Conservation (phyloP, 495 filamentous ascomycete species). For the Platismatia glauca region DNA sequence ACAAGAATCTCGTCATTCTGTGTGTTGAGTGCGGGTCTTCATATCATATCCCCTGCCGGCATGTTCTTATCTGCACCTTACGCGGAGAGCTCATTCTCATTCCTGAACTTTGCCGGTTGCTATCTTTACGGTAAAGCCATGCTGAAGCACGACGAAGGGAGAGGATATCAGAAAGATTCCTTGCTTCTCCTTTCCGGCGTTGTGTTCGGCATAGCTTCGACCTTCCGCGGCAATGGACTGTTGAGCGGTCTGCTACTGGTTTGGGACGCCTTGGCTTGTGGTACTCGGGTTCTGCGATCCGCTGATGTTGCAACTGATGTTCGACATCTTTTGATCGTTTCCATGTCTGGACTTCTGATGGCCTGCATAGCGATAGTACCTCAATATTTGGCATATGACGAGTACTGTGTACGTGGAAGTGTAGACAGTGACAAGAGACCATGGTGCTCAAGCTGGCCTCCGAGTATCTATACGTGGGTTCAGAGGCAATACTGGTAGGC, state of each 20-base stretch:
- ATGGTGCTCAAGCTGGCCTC: slow-evolving; percentile 65
- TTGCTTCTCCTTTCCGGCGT: slow-evolving; percentile 50
- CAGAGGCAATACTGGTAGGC: slow-evolving; percentile 82
- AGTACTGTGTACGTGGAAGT: slow-evolving; percentile 49
- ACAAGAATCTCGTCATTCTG: slow-evolving; percentile 37
- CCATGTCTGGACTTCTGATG: slow-evolving; percentile 57
- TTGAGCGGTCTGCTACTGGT: slow-evolving; percentile 70
- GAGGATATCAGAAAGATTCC: slow-evolving; percentile 31
- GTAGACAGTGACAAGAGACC: slow-evolving; percentile 36
- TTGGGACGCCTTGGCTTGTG: slow-evolving; percentile 41
- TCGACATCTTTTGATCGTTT: slow-evolving; percentile 28
- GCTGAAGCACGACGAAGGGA: slow-evolving; percentile 26
- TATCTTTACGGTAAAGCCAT: slow-evolving; percentile 58
- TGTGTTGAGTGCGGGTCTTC: slow-evolving; percentile 59
- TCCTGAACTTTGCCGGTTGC: slow-evolving; percentile 66
- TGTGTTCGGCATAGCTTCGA: slow-evolving; percentile 63
- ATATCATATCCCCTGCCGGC: slow-evolving; percentile 79
- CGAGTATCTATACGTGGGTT: slow-evolving; percentile 87
- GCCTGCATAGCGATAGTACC: slow-evolving; percentile 59
- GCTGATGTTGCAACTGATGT: slow-evolving; percentile 6
- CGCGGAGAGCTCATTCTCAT: slow-evolving; percentile 68
- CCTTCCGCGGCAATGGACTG: slow-evolving; percentile 78
- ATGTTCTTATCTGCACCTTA: slow-evolving; percentile 86
- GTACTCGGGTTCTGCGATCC: slow-evolving; percentile 26
- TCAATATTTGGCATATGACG: slow-evolving; percentile 63